Conservation (phyloP, 2,329 filamentous ascomycete genomes). For the Bimuria novae-zelandiae region DNA sequence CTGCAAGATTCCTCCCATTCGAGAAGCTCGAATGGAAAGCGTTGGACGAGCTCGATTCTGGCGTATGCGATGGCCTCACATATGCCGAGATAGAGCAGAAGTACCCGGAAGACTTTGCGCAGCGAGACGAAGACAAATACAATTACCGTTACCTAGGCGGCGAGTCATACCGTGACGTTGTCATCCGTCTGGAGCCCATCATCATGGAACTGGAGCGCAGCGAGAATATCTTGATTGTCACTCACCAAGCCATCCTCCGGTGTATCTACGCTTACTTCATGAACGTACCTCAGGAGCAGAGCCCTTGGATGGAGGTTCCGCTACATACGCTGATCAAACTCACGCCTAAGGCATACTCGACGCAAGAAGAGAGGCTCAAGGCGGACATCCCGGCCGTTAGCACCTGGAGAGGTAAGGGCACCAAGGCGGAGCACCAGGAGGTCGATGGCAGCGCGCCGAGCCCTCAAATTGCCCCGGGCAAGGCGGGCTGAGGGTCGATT, state of each 20-base stretch:
- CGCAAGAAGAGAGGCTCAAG: slow-evolving; percentile 83
- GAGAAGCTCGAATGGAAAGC: slow-evolving; percentile 99
- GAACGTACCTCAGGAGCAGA: slow-evolving; percentile 90
- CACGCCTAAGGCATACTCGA: slow-evolving; percentile 91
- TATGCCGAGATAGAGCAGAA: slow-evolving; percentile 91
- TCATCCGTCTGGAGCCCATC: slow-evolving; percentile 96
- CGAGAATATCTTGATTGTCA: slow-evolving; percentile 97
- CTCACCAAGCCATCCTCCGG: slow-evolving; percentile 92
- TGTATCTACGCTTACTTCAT: slow-evolving; percentile 99
- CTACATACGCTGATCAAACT: slow-evolving; percentile 96
- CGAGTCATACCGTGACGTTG: slow-evolving; percentile 94
- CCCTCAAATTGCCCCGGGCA: background rate
- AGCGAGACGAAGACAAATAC: slow-evolving; percentile 98
- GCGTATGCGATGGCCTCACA: slow-evolving; percentile 94
- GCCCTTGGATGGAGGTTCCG: slow-evolving; percentile 98
- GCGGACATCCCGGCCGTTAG: slow-evolving; percentile 95
- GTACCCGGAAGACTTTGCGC: slow-evolving; percentile 93
- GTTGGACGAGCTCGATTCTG: slow-evolving; percentile 93
- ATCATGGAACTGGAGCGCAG: slow-evolving; percentile 98
- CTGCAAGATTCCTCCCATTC: slow-evolving; percentile 83
- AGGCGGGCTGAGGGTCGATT: background rate
- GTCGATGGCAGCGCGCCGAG: slow-evolving; percentile 25
- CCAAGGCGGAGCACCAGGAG: slow-evolving; percentile 81
- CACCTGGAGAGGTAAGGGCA: slow-evolving; percentile 94
- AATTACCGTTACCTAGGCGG: slow-evolving; percentile 98